Evolutionary conservation across 148 eudicot species (phyloP), one percentile per base, ranked within the genome.

Genomic region (Oxyria digyna): DNA sequence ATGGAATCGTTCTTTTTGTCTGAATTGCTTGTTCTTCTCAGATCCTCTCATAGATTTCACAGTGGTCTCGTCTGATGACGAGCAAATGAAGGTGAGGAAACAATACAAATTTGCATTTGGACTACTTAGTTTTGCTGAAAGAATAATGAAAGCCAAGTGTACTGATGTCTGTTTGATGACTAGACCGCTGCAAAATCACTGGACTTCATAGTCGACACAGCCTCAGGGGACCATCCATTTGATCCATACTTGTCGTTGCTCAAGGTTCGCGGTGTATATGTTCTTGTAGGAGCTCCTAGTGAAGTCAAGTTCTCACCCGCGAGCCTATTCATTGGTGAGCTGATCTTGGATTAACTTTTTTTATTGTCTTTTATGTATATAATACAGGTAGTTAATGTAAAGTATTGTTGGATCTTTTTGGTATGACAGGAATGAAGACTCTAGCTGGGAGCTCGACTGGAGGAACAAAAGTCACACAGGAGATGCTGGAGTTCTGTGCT

Each of bases 401-500:
- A 35, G 38, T 35, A 6, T 2, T 9, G 23, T 21, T 21, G 15
- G 50, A 52, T 68, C 38, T 2, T 35, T 2, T 35, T 2, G 6
- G 6, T 35, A 17, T 46, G 32, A 73, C 72, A 87, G 92, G 89
- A 48, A 77, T 81, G 85, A 89, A 75, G 70, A 79, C 82, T n/a
- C 68, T 89, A 26, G 59, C 87, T 10, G 96, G 96, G 26, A 89
- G 92, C 74, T 13, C 76, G 67, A 78, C 81, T 6, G 92, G 96
- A 43, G 96, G 96, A 48, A 87, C 88, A 24, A 89, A 84, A 68
- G 71, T 76, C 55, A 89, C 82, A 26, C 88, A 81, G 50, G 92
- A 87, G 38, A 84, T 89, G 92, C 46, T 89, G 83, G 90, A 87
- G 17, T 85, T 87, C 35, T 89, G 96, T 63, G 90, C 92, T 32